Conservation (phyloP, 2,329 filamentous ascomycete species). For the Trichoderma afroharzianum region DNA sequence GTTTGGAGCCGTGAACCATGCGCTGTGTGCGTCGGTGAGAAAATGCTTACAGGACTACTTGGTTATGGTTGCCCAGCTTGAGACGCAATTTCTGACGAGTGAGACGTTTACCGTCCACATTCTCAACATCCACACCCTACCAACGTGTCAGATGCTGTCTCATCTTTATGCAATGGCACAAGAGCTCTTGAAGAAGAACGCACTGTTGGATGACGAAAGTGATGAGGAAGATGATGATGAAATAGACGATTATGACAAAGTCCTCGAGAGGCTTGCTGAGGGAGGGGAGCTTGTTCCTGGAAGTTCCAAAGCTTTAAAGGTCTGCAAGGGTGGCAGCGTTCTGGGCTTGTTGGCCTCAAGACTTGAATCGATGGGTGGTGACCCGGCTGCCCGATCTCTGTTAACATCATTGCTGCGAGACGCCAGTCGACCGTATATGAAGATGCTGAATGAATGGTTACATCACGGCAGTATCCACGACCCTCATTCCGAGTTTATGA, state of each 20-base stretch:
- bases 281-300: constrained; percentile 77
- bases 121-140: constrained; percentile 85
- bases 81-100: constrained; percentile 88
- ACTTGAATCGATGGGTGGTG: constrained; percentile 85
- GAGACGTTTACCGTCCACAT: constrained; percentile 88
- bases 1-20: constrained; percentile 92
- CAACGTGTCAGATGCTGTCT: constrained; percentile 84
- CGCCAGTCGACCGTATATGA: constrained; percentile 91
- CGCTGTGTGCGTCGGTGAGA: constrained; percentile 89
- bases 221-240: constrained; percentile 67
- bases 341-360: constrained; percentile 81
- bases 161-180: constrained; percentile 85
- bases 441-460: constrained; percentile 97
- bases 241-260: constrained; percentile 85
- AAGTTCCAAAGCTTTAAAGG: constrained; percentile 79
- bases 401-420: constrained; percentile 81
- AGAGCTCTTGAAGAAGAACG: constrained; percentile 84
- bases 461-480: constrained; percentile 95
- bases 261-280: constrained; percentile 83
- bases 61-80: constrained; percentile 85
- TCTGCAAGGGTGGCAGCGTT: constrained; percentile 97
- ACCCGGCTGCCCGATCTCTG: constrained; percentile 79
- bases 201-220: constrained; percentile 75
- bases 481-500: constrained; percentile 86
- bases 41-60: constrained; percentile 91